phyloP scores from a whole-genome alignment of 495 filamentous ascomycete genomes.

The Penicillium verhagenii region DNA sequence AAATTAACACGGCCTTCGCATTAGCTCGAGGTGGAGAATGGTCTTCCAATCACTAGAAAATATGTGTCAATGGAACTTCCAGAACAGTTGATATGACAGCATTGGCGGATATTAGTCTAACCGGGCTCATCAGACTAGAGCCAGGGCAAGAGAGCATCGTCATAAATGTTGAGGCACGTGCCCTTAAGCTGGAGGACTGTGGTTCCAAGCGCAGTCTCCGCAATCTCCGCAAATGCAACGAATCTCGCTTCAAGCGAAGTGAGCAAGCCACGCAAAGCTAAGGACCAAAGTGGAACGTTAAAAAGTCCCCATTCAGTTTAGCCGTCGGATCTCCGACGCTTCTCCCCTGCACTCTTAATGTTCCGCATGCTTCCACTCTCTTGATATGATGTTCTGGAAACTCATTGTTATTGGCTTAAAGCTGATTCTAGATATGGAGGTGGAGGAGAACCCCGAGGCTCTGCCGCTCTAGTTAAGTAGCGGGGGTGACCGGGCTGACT shows the following conservation, averaged over 20 bases:
- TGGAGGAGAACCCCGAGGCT: constrained; percentile 1
- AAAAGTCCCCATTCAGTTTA: constrained; percentile 3
- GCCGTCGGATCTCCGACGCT: constrained; percentile 1
- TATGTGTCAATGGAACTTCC: too few species aligned
- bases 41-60: too few species aligned
- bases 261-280: not conserved
- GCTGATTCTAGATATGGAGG: not conserved
- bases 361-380: not conserved
- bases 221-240: constrained; percentile 19
- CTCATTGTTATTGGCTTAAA: constrained; percentile 2
- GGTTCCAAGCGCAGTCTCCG: constrained; percentile 15
- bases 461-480: constrained; percentile 11
- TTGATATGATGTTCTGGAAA: constrained; percentile 6
- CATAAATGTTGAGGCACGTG: not conserved
- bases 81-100: not conserved
- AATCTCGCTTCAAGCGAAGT: constrained; percentile 7
- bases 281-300: not conserved
- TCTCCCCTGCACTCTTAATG: constrained; percentile 6
- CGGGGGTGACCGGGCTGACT: constrained; percentile 2
- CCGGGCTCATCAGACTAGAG: not conserved
- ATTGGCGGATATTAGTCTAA: not conserved
- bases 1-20: too few species aligned
- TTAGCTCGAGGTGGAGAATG: too few species aligned
- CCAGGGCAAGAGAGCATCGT: not conserved
- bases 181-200: constrained; percentile 9